These are phyloP conservation scores for Amanita jacksonii DNA, from an alignment of 768 basidiomycete genomes.

Conservation along the genomic window DNA sequence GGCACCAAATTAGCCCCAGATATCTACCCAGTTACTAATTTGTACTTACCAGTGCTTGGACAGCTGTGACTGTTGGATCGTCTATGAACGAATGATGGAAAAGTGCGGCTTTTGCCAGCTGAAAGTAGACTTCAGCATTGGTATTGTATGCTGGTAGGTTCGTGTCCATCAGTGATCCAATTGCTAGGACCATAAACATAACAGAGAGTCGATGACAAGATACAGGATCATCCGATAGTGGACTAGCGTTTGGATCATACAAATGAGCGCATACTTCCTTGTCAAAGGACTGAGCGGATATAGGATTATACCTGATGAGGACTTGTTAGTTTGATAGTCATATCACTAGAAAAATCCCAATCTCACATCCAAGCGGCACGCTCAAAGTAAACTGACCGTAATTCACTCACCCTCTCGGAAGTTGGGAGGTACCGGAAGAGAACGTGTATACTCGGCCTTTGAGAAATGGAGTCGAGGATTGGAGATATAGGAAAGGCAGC, in stretches of 20 bases:
- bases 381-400: slow-evolving; percentile 51
- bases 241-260: slow-evolving; percentile 35
- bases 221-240: slow-evolving; percentile 40
- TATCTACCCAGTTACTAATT: background rate
- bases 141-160: slow-evolving; percentile 46
- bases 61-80: slow-evolving; percentile 56
- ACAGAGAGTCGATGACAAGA: slow-evolving; percentile 53
- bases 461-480: slow-evolving; percentile 26
- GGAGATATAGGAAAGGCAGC: slow-evolving; percentile 55
- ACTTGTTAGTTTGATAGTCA: background rate
- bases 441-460: slow-evolving; percentile 41
- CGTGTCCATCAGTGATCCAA: slow-evolving; percentile 55
- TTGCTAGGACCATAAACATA: slow-evolving; percentile 57
- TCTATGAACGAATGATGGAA: slow-evolving; percentile 59
- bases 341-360: background rate
- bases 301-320: slow-evolving; percentile 52
- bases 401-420: slow-evolving; percentile 45
- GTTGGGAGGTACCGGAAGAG: slow-evolving; percentile 67
- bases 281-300: slow-evolving; percentile 50
- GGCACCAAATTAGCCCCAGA: slow-evolving; percentile 7
- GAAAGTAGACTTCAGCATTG: slow-evolving; percentile 65
- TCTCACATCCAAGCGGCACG: slow-evolving; percentile 67
- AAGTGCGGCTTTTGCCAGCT: slow-evolving; percentile 53
- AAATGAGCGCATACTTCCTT: slow-evolving; percentile 50
- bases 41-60: slow-evolving; percentile 51